Evolutionary conservation across 108 stramenopile genomes (phyloP).

Genomic region (Cyclotella choctawhatcheeana): DNA sequence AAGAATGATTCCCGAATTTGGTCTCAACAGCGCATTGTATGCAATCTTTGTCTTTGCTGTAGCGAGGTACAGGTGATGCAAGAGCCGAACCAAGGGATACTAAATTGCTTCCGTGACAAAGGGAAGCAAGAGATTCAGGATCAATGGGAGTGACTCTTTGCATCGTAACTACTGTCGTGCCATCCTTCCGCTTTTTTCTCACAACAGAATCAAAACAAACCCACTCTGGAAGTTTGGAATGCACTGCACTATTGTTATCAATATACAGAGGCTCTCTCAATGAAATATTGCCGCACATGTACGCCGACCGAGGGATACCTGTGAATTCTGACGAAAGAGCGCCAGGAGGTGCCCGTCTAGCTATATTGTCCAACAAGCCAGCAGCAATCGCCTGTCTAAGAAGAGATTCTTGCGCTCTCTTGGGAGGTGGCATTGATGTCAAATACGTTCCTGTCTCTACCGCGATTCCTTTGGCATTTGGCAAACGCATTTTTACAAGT

Average conservation of each 20-base stretch:
- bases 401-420: slow-evolving; percentile 70
- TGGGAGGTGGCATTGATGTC: slow-evolving; percentile 79
- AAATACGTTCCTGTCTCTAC: slow-evolving; percentile 71
- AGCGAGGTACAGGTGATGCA: slow-evolving; percentile 67
- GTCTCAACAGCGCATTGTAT: slow-evolving; percentile 79
- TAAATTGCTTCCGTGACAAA: slow-evolving; percentile 74
- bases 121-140: slow-evolving; percentile 71
- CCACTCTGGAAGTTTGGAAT: slow-evolving; percentile 78
- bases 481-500: slow-evolving; percentile 74
- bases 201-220: slow-evolving; percentile 78
- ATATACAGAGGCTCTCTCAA: slow-evolving; percentile 80
- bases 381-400: slow-evolving; percentile 73
- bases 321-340: slow-evolving; percentile 64
- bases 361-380: slow-evolving; percentile 83
- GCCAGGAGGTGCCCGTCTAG: slow-evolving; percentile 75
- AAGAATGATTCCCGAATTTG: slow-evolving; percentile 76
- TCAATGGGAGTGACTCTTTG: slow-evolving; percentile 85
- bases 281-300: slow-evolving; percentile 63
- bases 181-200: slow-evolving; percentile 73
- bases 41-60: slow-evolving; percentile 71
- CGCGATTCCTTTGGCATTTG: slow-evolving; percentile 67
- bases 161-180: slow-evolving; percentile 71
- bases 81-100: slow-evolving; percentile 67
- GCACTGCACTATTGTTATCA: slow-evolving; percentile 71
- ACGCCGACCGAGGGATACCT: slow-evolving; percentile 72